Evolutionary conservation across 305 asterid species (phyloP).

Genomic region (Coffea humblotiana): DNA sequence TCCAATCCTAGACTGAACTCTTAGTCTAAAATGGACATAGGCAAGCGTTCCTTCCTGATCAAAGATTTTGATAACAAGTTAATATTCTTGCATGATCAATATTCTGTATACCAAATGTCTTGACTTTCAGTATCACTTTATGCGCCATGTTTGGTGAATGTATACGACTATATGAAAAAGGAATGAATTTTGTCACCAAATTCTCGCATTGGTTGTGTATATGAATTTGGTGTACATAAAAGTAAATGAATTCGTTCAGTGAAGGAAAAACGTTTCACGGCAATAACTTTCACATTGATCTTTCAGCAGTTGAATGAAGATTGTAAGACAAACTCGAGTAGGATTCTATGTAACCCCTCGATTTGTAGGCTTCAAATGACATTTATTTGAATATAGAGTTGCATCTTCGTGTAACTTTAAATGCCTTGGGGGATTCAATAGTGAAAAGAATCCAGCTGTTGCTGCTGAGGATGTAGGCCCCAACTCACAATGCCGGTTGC

Average conservation of each 20-base stretch:
- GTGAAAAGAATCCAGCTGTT: conserved; percentile 29
- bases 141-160: no score
- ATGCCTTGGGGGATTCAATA: conserved; percentile 12
- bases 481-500: conserved; percentile 28
- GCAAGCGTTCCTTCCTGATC: background rate
- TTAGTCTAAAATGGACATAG: background rate
- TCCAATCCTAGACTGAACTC: background rate
- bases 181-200: no score
- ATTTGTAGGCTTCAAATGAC: background rate
- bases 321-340: background rate
- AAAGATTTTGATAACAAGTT: background rate
- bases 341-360: background rate
- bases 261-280: no score
- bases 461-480: conserved; percentile 26
- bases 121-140: no score
- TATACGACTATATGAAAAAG: no score
- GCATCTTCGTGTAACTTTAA: background rate
- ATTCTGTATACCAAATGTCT: background rate
- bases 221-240: no score
- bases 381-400: background rate
- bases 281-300: no score
- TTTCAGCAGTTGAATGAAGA: no score
- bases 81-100: background rate
- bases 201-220: no score
- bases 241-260: no score